These are phyloP conservation scores for Marasmius oreades DNA, from an alignment of 1,284 basidiomycete species.

Conservation along the genomic window DNA sequence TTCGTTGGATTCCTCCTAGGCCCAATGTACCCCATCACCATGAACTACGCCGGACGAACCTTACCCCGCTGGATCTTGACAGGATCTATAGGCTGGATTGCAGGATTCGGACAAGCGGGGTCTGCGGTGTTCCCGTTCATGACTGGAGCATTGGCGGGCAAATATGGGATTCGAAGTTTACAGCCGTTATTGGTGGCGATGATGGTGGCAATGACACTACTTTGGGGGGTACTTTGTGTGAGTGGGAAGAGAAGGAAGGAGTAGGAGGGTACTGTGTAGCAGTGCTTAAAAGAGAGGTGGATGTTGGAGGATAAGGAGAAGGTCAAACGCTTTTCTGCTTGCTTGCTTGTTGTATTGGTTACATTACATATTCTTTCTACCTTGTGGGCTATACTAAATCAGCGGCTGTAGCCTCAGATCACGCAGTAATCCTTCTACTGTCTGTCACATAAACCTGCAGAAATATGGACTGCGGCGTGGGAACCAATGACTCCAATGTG, in stretches of 20 bases:
- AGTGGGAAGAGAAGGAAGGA: background rate
- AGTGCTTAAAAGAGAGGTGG: no score
- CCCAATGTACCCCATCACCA: conserved; percentile 26
- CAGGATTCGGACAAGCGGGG: conserved; percentile 23
- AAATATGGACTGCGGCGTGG: no score
- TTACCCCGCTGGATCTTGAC: conserved; percentile 26
- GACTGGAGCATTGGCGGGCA: conserved; percentile 21
- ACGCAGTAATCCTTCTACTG: no score
- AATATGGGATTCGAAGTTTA: conserved; percentile 21
- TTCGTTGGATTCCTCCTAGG: conserved; percentile 26
- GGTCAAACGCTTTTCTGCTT: no score
- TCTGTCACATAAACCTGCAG: no score
- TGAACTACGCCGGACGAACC: conserved; percentile 21
- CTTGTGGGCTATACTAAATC: no score
- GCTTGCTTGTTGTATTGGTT: no score
- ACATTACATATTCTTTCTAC: background rate
- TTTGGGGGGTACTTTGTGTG: background rate
- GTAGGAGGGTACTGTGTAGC: background rate
- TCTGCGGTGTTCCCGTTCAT: conserved; percentile 20
- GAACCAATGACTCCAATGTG: no score
- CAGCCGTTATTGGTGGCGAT: conserved; percentile 17
- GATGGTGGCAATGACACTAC: background rate
- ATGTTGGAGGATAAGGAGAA: no score
- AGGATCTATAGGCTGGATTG: conserved; percentile 24
- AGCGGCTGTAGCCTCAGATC: no score